Percentiles rank a stretch among this genome's conserved stretches.
phyloP scores from a whole-genome alignment of 1,284 basidiomycete genomes.

The Pseudozyma flocculosa region DNA sequence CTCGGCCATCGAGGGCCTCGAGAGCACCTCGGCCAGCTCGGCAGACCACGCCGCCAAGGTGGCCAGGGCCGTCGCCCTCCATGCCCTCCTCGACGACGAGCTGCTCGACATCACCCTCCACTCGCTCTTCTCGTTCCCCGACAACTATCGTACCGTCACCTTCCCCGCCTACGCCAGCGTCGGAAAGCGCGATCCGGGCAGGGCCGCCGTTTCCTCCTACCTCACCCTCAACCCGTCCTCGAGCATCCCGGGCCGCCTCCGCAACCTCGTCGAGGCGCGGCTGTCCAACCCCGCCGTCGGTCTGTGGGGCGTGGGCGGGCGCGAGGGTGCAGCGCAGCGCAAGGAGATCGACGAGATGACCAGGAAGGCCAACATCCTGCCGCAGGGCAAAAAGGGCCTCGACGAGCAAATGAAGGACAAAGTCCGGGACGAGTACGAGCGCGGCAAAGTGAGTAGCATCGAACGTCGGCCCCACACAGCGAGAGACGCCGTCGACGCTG shows the following conservation, averaged over 20 bases:
- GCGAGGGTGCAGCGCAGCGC: slow-evolving; percentile 19
- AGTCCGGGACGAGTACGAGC: slow-evolving; percentile 25
- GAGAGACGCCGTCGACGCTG: slow-evolving; percentile 2
- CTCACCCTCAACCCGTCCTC: slow-evolving; percentile 15
- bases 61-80: slow-evolving; percentile 19
- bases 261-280: slow-evolving; percentile 38
- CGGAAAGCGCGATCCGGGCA: slow-evolving; percentile 2
- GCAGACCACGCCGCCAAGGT: slow-evolving; percentile 2
- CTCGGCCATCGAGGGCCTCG: slow-evolving; percentile 1
- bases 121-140: slow-evolving; percentile 41
- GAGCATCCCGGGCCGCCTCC: slow-evolving; percentile 35
- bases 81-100: slow-evolving; percentile 40
- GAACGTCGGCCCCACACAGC: neutral
- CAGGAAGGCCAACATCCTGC: slow-evolving; percentile 25
- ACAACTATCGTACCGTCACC: slow-evolving; percentile 40
- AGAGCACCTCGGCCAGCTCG: neutral
- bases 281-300: slow-evolving; percentile 21
- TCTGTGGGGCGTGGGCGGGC: slow-evolving; percentile 39
- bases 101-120: slow-evolving; percentile 39
- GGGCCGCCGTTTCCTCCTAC: neutral
- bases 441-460: slow-evolving; percentile 10
- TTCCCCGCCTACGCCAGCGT: slow-evolving; percentile 21
- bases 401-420: slow-evolving; percentile 16
- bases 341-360: slow-evolving; percentile 28
- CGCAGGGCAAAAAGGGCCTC: slow-evolving; percentile 19